Conservation (phyloP, 2,329 filamentous ascomycete species). For the Pseudogymnoascus pannorum region DNA sequence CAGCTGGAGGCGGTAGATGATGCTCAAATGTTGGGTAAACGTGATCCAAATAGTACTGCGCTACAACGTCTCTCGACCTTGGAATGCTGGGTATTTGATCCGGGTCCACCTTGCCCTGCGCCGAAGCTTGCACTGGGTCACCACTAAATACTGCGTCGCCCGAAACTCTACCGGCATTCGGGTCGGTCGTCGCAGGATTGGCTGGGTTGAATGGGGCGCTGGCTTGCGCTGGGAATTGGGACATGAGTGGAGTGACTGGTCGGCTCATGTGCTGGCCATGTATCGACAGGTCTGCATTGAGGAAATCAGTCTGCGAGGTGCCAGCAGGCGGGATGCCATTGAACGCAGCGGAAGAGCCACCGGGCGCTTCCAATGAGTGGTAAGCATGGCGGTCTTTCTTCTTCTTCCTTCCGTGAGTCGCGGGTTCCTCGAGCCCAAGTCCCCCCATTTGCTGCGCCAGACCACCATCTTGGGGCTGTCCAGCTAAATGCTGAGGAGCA, state of each 20-base stretch:
- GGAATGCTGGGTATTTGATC: slow-evolving; percentile 93
- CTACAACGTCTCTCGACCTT: slow-evolving; percentile 70
- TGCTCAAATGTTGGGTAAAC: slow-evolving; percentile 94
- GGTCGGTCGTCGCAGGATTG: slow-evolving; percentile 31
- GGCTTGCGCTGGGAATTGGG: slow-evolving; percentile 56
- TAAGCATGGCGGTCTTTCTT: slow-evolving; percentile 96
- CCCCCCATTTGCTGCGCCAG: slow-evolving; percentile 70
- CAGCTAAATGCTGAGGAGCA: slow-evolving; percentile 27
- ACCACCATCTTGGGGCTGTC: slow-evolving; percentile 38
- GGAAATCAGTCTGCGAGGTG: slow-evolving; percentile 47
- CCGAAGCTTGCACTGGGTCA: slow-evolving; percentile 50
- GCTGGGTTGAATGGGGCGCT: slow-evolving; percentile 44
- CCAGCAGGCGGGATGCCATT: slow-evolving; percentile 58
- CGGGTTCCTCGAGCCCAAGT: slow-evolving; percentile 55
- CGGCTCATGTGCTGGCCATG: slow-evolving; percentile 41
- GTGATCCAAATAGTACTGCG: slow-evolving; percentile 78
- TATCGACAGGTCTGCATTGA: slow-evolving; percentile 46
- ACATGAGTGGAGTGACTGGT: slow-evolving; percentile 37
- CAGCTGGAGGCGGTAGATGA: slow-evolving; percentile 81
- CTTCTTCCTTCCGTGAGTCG: slow-evolving; percentile 52
- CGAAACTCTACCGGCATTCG: slow-evolving; percentile 10
- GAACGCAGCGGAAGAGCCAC: slow-evolving; percentile 60
- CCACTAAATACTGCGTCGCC: slow-evolving; percentile 31
- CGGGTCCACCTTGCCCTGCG: slow-evolving; percentile 72
- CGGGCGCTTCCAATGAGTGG: slow-evolving; percentile 71